A percentile compares a stretch with the other conserved stretches of the same genome.
These are phyloP conservation scores for Zoysia matrella DNA, from an alignment of 202 grass and related monocot genomes.

Conservation along the genomic window DNA sequence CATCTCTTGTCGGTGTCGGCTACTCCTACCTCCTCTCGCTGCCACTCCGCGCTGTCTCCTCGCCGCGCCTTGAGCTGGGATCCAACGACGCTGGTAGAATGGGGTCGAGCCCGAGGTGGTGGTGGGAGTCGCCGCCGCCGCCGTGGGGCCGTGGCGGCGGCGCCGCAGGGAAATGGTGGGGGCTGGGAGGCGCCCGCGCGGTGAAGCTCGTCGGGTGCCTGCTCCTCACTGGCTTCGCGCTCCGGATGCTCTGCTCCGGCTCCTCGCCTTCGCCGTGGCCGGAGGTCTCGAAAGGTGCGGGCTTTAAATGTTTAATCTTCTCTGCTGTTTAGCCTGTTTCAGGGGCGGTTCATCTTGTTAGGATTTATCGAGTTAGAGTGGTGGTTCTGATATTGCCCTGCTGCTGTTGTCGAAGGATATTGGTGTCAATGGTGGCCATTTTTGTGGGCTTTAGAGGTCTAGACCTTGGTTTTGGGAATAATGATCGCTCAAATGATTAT, in stretches of 20 bases:
- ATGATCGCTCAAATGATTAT: background rate
- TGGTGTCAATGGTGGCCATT: background rate
- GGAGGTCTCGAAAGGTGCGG: conserved; percentile 49
- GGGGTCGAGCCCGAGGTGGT: conserved; percentile 42
- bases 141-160: conserved; percentile 16
- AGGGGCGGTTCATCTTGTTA: background rate
- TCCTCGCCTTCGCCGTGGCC: conserved; percentile 27
- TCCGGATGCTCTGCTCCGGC: conserved; percentile 67
- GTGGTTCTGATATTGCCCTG: background rate
- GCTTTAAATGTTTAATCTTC: background rate
- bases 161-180: conserved; percentile 23
- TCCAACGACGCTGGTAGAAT: conserved; percentile 23
- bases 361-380: conserved; percentile 16
- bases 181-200: conserved; percentile 33
- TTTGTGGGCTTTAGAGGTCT: background rate
- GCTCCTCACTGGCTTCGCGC: conserved; percentile 58
- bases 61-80: background rate
- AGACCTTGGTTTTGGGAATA: background rate
- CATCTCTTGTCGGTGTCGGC: too few relatives aligned
- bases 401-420: background rate
- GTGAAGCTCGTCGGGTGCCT: conserved; percentile 57
- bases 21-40: background rate
- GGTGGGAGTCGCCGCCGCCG: conserved; percentile 24
- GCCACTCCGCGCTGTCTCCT: background rate
- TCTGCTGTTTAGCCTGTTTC: background rate